phyloP scores from a whole-genome alignment of 129 eudicot species.

The Solidago caesia region DNA sequence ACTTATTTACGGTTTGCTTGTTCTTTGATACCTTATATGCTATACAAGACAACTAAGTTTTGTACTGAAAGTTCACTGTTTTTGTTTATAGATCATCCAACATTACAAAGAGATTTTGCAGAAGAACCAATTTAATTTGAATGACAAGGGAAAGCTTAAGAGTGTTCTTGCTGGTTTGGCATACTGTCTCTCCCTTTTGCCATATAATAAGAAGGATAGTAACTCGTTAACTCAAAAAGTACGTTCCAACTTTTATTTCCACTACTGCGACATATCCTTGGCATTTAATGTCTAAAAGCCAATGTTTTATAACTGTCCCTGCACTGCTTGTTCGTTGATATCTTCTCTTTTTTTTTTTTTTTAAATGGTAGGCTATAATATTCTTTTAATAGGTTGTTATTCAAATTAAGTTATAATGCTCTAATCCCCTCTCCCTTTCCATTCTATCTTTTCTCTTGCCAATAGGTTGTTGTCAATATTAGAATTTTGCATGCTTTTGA shows the following conservation, averaged over 20 bases:
- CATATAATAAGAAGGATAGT: slow-evolving; percentile 37
- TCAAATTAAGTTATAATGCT: background rate
- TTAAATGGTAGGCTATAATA: background rate
- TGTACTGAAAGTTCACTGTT: slow-evolving; percentile 10
- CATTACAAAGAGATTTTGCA: slow-evolving; percentile 71
- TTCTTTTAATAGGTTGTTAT: background rate
- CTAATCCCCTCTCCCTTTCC: slow-evolving; percentile 2
- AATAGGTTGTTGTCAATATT: slow-evolving; percentile 35
- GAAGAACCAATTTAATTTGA: slow-evolving; percentile 67
- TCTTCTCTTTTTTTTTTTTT: background rate
- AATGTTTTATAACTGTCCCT: background rate
- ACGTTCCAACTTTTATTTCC: slow-evolving; percentile 24
- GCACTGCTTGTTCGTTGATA: slow-evolving; percentile 16
- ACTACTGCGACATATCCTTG: background rate
- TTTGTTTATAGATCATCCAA: slow-evolving; percentile 65
- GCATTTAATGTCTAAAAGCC: background rate
- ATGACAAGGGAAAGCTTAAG: slow-evolving; percentile 84
- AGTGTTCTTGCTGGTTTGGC: slow-evolving; percentile 67
- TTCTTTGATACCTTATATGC: background rate
- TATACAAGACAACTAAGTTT: slow-evolving; percentile 8
- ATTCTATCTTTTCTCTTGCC: slow-evolving; percentile 8
- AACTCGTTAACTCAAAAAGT: slow-evolving; percentile 46
- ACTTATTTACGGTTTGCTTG: background rate
- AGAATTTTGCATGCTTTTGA: slow-evolving; percentile 70
- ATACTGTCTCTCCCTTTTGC: slow-evolving; percentile 80